Evolutionary conservation across 495 filamentous ascomycete species (phyloP).

Genomic region (Penicillium dipodomyicola): DNA sequence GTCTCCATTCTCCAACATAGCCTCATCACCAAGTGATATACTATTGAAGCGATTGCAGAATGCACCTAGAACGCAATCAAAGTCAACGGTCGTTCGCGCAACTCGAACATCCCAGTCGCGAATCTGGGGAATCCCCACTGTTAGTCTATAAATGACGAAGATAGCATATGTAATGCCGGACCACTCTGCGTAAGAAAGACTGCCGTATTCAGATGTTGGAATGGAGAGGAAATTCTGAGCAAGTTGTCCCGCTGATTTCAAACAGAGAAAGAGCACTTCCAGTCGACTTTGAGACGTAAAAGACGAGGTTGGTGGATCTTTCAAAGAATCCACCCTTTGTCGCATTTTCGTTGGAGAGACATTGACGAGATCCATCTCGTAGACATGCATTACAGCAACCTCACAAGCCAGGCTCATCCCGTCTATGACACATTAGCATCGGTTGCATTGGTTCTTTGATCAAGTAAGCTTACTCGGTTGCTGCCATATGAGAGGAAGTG

Average conservation of each 20-base stretch:
- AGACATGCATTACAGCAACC: background rate
- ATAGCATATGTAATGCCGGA: background rate
- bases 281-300: background rate
- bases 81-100: constrained; percentile 1
- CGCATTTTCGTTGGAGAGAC: background rate
- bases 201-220: background rate
- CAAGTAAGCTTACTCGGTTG: background rate
- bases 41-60: background rate
- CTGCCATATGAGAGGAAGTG: background rate
- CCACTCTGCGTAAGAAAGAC: background rate
- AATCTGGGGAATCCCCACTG: constrained; percentile 1
- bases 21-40: background rate
- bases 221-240: background rate
- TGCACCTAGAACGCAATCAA: background rate
- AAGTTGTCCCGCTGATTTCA: background rate
- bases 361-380: background rate
- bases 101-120: constrained; percentile 1
- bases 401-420: background rate
- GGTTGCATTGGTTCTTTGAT: background rate
- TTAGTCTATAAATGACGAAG: background rate
- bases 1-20: background rate
- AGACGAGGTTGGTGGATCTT: background rate
- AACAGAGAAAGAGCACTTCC: constrained; percentile 1
- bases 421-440: background rate
- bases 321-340: background rate